These are phyloP conservation scores for Ottelia alismoides DNA, from an alignment of 106 monocot genomes.

Conservation along the genomic window DNA sequence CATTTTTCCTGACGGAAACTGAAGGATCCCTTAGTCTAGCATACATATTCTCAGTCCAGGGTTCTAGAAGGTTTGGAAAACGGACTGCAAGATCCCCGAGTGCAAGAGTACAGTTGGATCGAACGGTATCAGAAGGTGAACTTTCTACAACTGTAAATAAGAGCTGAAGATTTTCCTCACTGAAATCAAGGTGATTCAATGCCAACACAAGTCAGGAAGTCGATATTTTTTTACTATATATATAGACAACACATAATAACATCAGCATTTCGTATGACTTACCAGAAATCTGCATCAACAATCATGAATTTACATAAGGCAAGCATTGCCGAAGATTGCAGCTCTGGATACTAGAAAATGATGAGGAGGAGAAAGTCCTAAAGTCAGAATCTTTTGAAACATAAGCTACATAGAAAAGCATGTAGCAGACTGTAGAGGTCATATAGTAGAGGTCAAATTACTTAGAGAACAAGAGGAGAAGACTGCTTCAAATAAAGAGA, in stretches of 20 bases:
- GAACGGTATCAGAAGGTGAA: slow-evolving; percentile 79
- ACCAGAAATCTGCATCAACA: slow-evolving; percentile 93
- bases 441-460: too few species aligned
- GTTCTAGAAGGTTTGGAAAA: slow-evolving; percentile 91
- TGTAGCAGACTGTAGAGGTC: too few species aligned
- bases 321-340: slow-evolving; percentile 97
- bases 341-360: slow-evolving; percentile 58
- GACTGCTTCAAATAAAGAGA: too few species aligned
- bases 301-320: slow-evolving; percentile 93
- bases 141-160: slow-evolving; percentile 86
- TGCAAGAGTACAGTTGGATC: slow-evolving; percentile 91
- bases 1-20: slow-evolving; percentile 87
- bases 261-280: slow-evolving; percentile 14
- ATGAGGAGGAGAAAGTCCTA: too few species aligned
- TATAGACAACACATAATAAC: too few species aligned
- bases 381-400: too few species aligned
- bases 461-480: too few species aligned
- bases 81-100: slow-evolving; percentile 92
- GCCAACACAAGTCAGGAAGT: background rate
- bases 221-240: too few species aligned
- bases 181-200: slow-evolving; percentile 15
- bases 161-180: slow-evolving; percentile 87
- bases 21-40: slow-evolving; percentile 77
- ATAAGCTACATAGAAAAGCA: too few species aligned
- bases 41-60: slow-evolving; percentile 98